A percentile compares a stretch with the other conserved stretches of the same genome.
phyloP scores from a whole-genome alignment of 2,329 filamentous ascomycete species.

The Penicillium concentricum region DNA sequence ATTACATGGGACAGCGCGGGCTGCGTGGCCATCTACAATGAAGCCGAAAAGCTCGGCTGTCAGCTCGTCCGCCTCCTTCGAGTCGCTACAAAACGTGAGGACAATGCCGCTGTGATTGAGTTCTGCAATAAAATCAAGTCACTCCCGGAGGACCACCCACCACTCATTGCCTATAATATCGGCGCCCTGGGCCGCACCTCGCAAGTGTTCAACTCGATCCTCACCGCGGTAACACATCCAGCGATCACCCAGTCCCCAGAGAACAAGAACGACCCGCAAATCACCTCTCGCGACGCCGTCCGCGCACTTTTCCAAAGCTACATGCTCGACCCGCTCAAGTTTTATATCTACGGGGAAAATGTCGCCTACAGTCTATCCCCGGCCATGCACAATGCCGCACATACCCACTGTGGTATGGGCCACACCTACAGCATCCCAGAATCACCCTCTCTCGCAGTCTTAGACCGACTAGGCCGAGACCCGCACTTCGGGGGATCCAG shows the following conservation, averaged over 20 bases:
- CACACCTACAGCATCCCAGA: constrained; percentile 43
- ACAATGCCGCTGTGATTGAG: constrained; percentile 38
- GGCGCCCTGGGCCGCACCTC: constrained; percentile 43
- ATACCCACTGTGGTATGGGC: constrained; percentile 39
- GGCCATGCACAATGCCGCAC: constrained; percentile 45
- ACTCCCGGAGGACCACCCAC: constrained; percentile 30
- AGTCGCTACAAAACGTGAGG: constrained; percentile 36
- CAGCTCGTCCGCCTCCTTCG: constrained; percentile 42
- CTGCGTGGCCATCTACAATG: constrained; percentile 34
- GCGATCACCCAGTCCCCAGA: constrained; percentile 29
- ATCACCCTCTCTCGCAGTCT: constrained; percentile 35
- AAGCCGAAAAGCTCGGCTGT: constrained; percentile 38
- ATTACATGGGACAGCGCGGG: constrained; percentile 37
- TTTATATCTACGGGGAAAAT: constrained; percentile 44
- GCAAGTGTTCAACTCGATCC: constrained; percentile 44
- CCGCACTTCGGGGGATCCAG: constrained; percentile 44
- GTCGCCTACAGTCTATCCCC: constrained; percentile 45
- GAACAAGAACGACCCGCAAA: constrained; percentile 32
- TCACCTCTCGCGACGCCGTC: constrained; percentile 40
- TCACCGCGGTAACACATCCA: constrained; percentile 44
- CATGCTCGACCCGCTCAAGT: constrained; percentile 42
- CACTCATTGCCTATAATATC: constrained; percentile 43
- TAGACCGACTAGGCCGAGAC: constrained; percentile 40
- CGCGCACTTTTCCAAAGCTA: constrained; percentile 43
- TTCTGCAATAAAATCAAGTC: constrained; percentile 39